Conservation (phyloP, 2,329 filamentous ascomycete genomes). For the Fusarium keratoplasticum region DNA sequence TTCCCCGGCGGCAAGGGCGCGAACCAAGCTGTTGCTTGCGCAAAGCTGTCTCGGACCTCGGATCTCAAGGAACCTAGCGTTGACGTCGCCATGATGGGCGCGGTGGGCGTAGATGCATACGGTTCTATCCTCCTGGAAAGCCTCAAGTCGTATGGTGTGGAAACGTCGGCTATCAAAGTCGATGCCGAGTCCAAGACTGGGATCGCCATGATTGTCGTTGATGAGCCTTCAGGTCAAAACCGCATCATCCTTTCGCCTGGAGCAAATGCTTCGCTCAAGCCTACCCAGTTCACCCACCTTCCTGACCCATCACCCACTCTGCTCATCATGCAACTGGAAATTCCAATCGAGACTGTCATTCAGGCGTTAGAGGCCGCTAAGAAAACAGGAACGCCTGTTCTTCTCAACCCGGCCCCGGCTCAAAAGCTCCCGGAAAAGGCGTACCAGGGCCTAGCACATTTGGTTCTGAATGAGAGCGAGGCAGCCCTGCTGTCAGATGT, state of each 20-base stretch:
- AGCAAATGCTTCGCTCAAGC: conserved; percentile 56
- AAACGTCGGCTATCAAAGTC: conserved; percentile 56
- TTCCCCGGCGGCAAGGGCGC: conserved; percentile 77
- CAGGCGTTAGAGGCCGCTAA: conserved; percentile 59
- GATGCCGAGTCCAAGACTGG: conserved; percentile 59
- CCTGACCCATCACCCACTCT: conserved; percentile 60
- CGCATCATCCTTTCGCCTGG: conserved; percentile 68
- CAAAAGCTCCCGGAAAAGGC: conserved; percentile 67
- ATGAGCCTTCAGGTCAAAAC: conserved; percentile 66
- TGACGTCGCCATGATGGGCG: conserved; percentile 66
- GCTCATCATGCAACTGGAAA: conserved; percentile 71
- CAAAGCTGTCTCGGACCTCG: conserved; percentile 63
- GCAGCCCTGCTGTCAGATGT: conserved; percentile 69
- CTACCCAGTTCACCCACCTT: conserved; percentile 32
- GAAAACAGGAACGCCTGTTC: conserved; percentile 59
- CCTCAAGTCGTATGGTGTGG: conserved; percentile 61
- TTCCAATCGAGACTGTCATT: conserved; percentile 64
- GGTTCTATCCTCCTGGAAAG: conserved; percentile 57
- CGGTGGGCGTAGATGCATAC: conserved; percentile 67
- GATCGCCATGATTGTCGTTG: conserved; percentile 69
- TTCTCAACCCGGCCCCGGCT: conserved; percentile 79
- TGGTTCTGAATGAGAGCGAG: conserved; percentile 82
- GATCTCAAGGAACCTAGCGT: conserved; percentile 42
- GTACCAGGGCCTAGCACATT: conserved; percentile 69
- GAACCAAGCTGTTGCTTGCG: conserved; percentile 78